Percentiles rank a stretch among this genome's conserved stretches.
Conservation (phyloP, 2,329 filamentous ascomycete species). For the Clonostachys chloroleuca region DNA sequence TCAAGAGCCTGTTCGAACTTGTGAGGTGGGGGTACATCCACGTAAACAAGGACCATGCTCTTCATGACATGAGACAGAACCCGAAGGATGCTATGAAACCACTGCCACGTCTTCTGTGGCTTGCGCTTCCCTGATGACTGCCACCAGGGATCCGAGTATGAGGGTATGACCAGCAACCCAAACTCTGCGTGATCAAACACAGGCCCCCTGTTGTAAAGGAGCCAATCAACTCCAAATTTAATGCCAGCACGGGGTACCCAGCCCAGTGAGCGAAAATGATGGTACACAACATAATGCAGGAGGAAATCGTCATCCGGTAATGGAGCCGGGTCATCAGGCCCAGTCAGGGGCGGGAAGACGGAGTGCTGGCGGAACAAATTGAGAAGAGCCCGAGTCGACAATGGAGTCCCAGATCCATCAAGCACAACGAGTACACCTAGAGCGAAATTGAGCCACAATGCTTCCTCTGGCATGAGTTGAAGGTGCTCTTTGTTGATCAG, state of each 20-base stretch:
- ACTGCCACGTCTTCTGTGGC: conserved; percentile 62
- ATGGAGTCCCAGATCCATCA: conserved; percentile 37
- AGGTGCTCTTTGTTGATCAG: conserved; percentile 69
- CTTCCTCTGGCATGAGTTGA: conserved; percentile 86
- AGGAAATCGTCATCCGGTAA: conserved; percentile 80
- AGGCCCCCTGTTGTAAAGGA: conserved; percentile 90
- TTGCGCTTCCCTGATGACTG: conserved; percentile 40
- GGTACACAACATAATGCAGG: conserved; percentile 83
- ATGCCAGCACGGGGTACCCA: conserved; percentile 92
- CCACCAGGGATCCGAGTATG: conserved; percentile 76
- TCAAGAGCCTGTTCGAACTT: conserved; percentile 35
- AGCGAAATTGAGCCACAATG: conserved; percentile 83
- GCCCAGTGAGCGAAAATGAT: conserved; percentile 91
- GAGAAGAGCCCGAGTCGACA: conserved; percentile 56
- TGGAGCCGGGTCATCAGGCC: conserved; percentile 32
- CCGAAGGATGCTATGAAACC: conserved; percentile 84
- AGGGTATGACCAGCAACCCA: conserved; percentile 77
- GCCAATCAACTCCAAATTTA: conserved; percentile 91
- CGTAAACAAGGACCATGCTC: conserved; percentile 83
- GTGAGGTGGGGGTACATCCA: conserved; percentile 76
- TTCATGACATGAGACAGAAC: conserved; percentile 89
- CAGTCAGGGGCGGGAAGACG: conserved; percentile 56
- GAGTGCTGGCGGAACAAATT: conserved; percentile 64
- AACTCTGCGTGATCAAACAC: conserved; percentile 96
- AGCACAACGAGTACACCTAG: conserved; percentile 67